Base-by-base conservation (phyloP, 1,139 yeast genomes). In the Cylindricascospora bacillispora region DNA sequence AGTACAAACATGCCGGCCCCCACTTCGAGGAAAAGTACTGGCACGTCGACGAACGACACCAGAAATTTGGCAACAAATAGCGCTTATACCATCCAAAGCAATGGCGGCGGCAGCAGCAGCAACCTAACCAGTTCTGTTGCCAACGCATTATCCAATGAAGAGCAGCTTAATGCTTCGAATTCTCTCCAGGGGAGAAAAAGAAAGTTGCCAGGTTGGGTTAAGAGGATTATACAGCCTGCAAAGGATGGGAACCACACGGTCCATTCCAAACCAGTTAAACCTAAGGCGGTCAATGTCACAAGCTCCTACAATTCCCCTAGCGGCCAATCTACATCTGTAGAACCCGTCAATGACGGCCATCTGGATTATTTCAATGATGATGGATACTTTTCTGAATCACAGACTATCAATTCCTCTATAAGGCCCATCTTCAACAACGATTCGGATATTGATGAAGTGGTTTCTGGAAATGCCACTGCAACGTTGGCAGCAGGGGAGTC, bases 191-290 rank as follows among this genome's bases (percentile, higher is more conserved):
- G 37, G 11, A 46, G 42, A 25, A 50, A 45, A 32, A 47, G 39
- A 30, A 50, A 49, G 31, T 22, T 51, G 24, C 47, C 56, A 3
- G 38, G 40, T 2, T 51, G 56, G 56, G 49, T 51, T 29, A 50
- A 40, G 31, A 41, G 44, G 21, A 44, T 51, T 14, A 51, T 51
- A 11, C 53, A 44, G 34, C 50, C 53, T 3, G 35, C 38, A 14
- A 36, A 29, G 23, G 43, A 10, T 18, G 21, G 21, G 9, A 10
- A 18, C 9, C 21, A n/a, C n/a, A n/a, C n/a, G n/a, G n/a, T n/a
- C n/a, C n/a, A n/a, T n/a, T n/a, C n/a, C n/a, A n/a, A n/a, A n/a
- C n/a, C n/a, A n/a, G n/a, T n/a, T n/a, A n/a, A n/a, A n/a, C n/a
- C n/a, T n/a, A n/a, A 38, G 10, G 27, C 24, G 7, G 28, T 12